These are phyloP conservation scores for Phoenix dactylifera DNA, from an alignment of 176 grass and related monocot genomes.

Conservation along the genomic window DNA sequence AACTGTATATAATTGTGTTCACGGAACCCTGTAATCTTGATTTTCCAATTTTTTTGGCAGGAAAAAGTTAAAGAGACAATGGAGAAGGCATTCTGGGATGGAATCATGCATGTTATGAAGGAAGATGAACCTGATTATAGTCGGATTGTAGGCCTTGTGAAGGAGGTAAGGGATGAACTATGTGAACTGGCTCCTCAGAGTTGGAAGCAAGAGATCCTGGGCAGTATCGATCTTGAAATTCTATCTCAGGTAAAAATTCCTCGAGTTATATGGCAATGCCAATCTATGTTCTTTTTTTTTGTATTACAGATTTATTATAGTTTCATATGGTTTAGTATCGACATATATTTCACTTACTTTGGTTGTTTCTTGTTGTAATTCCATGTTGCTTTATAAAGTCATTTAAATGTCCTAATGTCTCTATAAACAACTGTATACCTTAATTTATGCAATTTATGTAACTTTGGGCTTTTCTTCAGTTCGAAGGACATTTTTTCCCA, in stretches of 20 bases:
- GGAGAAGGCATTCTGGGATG: constrained; percentile 88
- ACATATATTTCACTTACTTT: no score
- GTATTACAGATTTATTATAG: background rate
- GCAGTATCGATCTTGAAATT: constrained; percentile 79
- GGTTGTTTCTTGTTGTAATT: no score
- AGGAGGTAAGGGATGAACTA: constrained; percentile 84
- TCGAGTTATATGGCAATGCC: no score
- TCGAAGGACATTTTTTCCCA: background rate
- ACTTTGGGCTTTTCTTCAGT: no score
- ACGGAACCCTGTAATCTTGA: background rate
- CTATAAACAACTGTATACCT: no score
- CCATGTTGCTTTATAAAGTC: no score
- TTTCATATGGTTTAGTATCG: no score
- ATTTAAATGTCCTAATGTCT: no score
- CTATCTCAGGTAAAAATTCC: constrained; percentile 56
- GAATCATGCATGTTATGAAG: constrained; percentile 51
- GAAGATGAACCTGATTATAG: constrained; percentile 65
- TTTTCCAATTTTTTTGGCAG: constrained; percentile 17
- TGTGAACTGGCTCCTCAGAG: constrained; percentile 60
- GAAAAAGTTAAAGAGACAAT: constrained; percentile 69
- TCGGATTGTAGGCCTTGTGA: constrained; percentile 62
- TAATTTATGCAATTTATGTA: no score
- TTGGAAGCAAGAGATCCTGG: constrained; percentile 77
- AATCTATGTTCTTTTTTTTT: background rate
- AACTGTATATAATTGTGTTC: background rate